Evolutionary conservation across 352 stramenopile species (phyloP).

Genomic region (Vaucheria bursata): DNA sequence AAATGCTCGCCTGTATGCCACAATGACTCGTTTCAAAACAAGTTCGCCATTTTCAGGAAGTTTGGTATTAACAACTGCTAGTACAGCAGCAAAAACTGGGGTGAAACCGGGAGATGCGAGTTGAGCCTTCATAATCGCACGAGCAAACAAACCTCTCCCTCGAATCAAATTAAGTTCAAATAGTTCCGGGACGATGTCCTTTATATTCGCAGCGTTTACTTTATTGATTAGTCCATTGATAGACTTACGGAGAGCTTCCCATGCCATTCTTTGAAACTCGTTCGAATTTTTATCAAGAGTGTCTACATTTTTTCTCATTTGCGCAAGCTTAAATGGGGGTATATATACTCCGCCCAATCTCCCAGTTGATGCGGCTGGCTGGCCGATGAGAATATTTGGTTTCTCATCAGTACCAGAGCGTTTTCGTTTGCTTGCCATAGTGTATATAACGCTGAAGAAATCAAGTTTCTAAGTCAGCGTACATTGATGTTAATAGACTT

Average conservation of each 20-base stretch:
- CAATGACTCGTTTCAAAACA: constrained; percentile 75
- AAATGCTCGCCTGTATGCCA: constrained; percentile 87
- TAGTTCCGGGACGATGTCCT: constrained; percentile 85
- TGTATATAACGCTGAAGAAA: no score
- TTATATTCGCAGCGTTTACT: constrained; percentile 70
- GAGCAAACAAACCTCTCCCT: constrained; percentile 79
- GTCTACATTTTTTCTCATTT: constrained; percentile 53
- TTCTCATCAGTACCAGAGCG: no score
- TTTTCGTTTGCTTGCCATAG: no score
- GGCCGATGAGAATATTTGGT: constrained; percentile 30
- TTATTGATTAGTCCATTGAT: constrained; percentile 99
- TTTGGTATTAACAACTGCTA: constrained; percentile 98
- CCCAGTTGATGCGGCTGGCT: constrained; percentile 48
- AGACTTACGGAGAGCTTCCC: constrained; percentile 88
- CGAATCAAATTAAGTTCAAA: constrained; percentile 96
- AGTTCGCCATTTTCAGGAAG: constrained; percentile 94
- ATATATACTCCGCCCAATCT: constrained; percentile 80
- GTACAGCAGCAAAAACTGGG: constrained; percentile 88
- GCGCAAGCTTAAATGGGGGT: constrained; percentile 77
- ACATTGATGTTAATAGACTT: no score
- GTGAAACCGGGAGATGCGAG: constrained; percentile 88
- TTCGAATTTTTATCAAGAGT: constrained; percentile 22
- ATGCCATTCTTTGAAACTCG: constrained; percentile 78
- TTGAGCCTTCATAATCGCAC: constrained; percentile 90
- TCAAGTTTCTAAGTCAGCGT: no score